Percentiles rank a stretch among this genome's conserved stretches.
Conservation (phyloP, 306 rosid genomes). For the Casuarina equisetifolia region DNA sequence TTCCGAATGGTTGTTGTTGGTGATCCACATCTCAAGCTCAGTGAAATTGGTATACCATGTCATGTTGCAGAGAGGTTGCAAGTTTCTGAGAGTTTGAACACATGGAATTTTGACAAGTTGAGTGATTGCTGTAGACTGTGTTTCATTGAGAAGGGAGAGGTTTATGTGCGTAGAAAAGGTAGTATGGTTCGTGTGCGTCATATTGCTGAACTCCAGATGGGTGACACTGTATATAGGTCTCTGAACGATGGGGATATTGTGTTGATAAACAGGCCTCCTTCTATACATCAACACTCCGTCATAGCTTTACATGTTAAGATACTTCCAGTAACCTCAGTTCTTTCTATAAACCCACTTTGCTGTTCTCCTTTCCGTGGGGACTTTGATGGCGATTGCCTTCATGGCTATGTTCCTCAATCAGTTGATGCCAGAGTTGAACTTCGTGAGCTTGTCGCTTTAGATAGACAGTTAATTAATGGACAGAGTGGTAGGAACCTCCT, state of each 20-base stretch:
- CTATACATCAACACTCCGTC: conserved; percentile 88
- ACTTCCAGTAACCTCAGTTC: conserved; percentile 65
- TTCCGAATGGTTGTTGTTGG: conserved; percentile 87
- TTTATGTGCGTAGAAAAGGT: conserved; percentile 58
- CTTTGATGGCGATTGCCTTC: conserved; percentile 98
- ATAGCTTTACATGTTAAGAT: conserved; percentile 66
- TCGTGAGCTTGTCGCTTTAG: conserved; percentile 75
- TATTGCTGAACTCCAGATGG: conserved; percentile 53
- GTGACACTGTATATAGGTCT: conserved; percentile 74
- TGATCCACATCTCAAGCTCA: conserved; percentile 78
- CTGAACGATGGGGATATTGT: conserved; percentile 70
- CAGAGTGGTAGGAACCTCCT: conserved; percentile 89
- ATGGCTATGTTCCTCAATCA: conserved; percentile 90
- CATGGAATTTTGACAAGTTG: conserved; percentile 58
- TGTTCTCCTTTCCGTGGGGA: conserved; percentile 96
- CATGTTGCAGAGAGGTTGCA: conserved; percentile 78
- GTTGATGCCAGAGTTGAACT: conserved; percentile 76
- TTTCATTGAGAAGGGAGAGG: conserved; percentile 59
- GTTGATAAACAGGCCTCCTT: conserved; percentile 91
- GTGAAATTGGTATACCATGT: conserved; percentile 81
- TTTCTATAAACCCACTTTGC: conserved; percentile 80
- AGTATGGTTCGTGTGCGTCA: conserved; percentile 37
- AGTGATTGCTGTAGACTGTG: conserved; percentile 53
- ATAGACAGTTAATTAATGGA: conserved; percentile 71
- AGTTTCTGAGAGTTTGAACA: conserved; percentile 65